phyloP scores from a whole-genome alignment of 768 basidiomycete genomes.

The Scleroderma bovista region DNA sequence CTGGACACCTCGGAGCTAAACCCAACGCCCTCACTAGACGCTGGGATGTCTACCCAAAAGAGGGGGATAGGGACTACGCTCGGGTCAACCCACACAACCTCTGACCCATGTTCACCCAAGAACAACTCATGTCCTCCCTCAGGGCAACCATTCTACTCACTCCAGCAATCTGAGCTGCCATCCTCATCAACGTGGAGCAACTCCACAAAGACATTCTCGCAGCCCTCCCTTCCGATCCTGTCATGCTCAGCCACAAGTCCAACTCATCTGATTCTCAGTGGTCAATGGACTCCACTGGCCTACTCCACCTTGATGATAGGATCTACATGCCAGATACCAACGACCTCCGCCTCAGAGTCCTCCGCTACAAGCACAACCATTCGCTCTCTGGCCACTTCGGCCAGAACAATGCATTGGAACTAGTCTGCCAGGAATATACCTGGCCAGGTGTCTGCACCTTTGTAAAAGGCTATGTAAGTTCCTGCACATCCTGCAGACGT shows the following conservation, averaged over 20 bases:
- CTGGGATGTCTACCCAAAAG: neutral
- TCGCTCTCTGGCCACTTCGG: neutral
- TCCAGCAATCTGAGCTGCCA: no score
- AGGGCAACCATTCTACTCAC: slow-evolving; percentile 2
- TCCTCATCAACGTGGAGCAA: no score
- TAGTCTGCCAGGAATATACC: neutral
- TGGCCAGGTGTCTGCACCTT: neutral
- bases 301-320: neutral
- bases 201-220: slow-evolving; percentile 9
- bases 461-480: slow-evolving; percentile 11
- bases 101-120: neutral
- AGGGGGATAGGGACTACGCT: neutral
- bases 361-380: slow-evolving; percentile 25
- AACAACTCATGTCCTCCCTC: neutral
- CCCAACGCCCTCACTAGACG: neutral
- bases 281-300: neutral
- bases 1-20: slow-evolving; percentile 8
- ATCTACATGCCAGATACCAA: neutral
- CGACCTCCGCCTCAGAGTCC: slow-evolving; percentile 19
- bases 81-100: neutral
- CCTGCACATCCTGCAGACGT: slow-evolving; percentile 31
- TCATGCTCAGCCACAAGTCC: neutral
- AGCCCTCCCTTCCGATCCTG: neutral
- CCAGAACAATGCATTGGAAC: neutral
- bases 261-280: neutral